phyloP scores from a whole-genome alignment of 306 rosid species.

The Fragaria nilgerrensis region DNA sequence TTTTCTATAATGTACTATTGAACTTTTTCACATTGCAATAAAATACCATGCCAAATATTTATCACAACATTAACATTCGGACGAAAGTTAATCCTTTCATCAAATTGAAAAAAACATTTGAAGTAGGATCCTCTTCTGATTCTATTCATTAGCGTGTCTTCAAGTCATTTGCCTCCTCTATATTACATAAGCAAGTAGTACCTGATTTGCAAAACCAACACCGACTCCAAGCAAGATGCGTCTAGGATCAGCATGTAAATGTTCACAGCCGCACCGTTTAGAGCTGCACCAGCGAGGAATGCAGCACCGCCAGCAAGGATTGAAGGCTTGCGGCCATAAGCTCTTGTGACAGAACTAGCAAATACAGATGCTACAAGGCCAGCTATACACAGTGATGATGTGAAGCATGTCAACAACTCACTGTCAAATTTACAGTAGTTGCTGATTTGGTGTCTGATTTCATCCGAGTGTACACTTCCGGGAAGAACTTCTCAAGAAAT shows the following conservation, averaged over 20 bases:
- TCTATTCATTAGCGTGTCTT: not conserved
- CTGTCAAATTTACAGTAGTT: slow-evolving; percentile 71
- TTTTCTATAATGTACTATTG: too few relatives aligned
- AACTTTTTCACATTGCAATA: not conserved
- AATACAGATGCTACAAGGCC: slow-evolving; percentile 66
- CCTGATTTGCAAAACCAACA: slow-evolving; percentile 82
- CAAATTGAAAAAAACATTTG: not conserved
- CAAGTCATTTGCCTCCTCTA: not conserved
- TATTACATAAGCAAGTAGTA: not conserved
- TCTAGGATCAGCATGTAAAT: slow-evolving; percentile 64
- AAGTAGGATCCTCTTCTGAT: not conserved
- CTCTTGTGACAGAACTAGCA: slow-evolving; percentile 53
- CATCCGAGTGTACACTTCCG: slow-evolving; percentile 47
- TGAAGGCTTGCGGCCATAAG: slow-evolving; percentile 66
- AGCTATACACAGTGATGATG: slow-evolving; percentile 72
- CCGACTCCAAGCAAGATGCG: slow-evolving; percentile 75
- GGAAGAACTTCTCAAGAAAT: slow-evolving; percentile 67
- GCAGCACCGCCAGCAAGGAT: slow-evolving; percentile 58
- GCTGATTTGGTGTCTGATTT: slow-evolving; percentile 48
- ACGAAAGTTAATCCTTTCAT: not conserved
- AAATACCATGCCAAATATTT: not conserved
- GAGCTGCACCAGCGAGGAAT: slow-evolving; percentile 59
- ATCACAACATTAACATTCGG: not conserved
- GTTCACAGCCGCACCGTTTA: slow-evolving; percentile 62
- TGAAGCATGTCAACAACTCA: slow-evolving; percentile 61